phyloP scores from a whole-genome alignment of 768 basidiomycete genomes.

The Mycena alexandri region DNA sequence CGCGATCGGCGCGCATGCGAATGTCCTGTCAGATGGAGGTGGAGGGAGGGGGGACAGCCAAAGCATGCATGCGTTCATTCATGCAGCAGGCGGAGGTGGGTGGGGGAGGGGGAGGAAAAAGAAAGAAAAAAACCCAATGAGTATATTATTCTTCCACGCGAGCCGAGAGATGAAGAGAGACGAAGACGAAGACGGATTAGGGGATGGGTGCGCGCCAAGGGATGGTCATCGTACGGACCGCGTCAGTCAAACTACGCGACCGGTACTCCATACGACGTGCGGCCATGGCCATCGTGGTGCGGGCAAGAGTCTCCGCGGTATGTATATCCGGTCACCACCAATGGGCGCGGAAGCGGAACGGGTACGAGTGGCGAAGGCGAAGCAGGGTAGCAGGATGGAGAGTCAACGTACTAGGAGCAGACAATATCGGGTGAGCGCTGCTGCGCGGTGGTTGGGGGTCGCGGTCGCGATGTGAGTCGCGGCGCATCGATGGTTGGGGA shows the following conservation, averaged over 20 bases:
- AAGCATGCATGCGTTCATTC: constrained; percentile 15
- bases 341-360: constrained; percentile 11
- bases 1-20: constrained; percentile 20
- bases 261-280: constrained; percentile 2
- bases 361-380: constrained; percentile 33
- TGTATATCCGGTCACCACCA: constrained; percentile 8
- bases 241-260: constrained; percentile 1
- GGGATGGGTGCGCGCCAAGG: constrained; percentile 3
- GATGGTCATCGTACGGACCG: constrained; percentile 1
- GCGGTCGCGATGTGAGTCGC: constrained; percentile 23
- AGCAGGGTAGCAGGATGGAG: constrained; percentile 31
- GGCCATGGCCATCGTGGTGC: constrained; percentile 9
- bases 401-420: constrained; percentile 41
- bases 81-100: neutral
- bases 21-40: constrained; percentile 23
- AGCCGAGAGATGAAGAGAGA: constrained; percentile 32
- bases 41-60: neutral
- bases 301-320: neutral
- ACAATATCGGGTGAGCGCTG: constrained; percentile 26
- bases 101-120: neutral
- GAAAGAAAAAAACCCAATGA: constrained; percentile 35
- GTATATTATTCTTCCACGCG: constrained; percentile 35
- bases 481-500: constrained; percentile 16
- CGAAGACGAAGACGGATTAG: constrained; percentile 6
- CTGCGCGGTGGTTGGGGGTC: constrained; percentile 22